Percentiles rank a stretch among this genome's conserved stretches.
These are phyloP conservation scores for Henckelia pumila DNA, from an alignment of 257 asterid species.

Conservation along the genomic window DNA sequence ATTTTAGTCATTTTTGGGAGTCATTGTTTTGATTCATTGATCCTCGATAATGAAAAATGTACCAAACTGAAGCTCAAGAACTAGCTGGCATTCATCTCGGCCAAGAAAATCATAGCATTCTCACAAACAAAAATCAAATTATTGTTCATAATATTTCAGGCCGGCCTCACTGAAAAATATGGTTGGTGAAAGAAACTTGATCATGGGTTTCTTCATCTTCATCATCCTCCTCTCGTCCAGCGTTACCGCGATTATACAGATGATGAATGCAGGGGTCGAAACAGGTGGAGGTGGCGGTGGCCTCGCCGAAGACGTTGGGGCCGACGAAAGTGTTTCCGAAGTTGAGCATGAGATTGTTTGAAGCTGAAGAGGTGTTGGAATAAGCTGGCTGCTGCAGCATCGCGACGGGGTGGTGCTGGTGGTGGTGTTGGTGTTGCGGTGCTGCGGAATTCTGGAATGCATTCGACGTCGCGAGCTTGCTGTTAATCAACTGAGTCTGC, in stretches of 20 bases:
- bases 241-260: conserved; percentile 22
- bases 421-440: conserved; percentile 33
- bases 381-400: conserved; percentile 50
- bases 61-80: too few relatives aligned
- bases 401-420: background rate
- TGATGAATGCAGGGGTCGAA: conserved; percentile 43
- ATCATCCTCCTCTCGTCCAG: conserved; percentile 41
- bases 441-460: conserved; percentile 47
- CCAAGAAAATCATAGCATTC: background rate
- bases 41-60: too few relatives aligned
- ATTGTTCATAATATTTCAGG: background rate
- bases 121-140: background rate
- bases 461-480: conserved; percentile 53
- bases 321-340: conserved; percentile 32
- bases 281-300: conserved; percentile 31
- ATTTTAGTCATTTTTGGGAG: too few relatives aligned
- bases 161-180: conserved; percentile 44
- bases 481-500: conserved; percentile 67
- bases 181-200: conserved; percentile 50
- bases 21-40: too few relatives aligned
- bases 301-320: conserved; percentile 42
- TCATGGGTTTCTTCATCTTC: conserved; percentile 58
- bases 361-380: conserved; percentile 65
- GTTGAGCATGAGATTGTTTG: conserved; percentile 46
- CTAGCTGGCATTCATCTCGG: background rate